Conservation (phyloP, 2,329 filamentous ascomycete species). For the Juglanconis oblonga region DNA sequence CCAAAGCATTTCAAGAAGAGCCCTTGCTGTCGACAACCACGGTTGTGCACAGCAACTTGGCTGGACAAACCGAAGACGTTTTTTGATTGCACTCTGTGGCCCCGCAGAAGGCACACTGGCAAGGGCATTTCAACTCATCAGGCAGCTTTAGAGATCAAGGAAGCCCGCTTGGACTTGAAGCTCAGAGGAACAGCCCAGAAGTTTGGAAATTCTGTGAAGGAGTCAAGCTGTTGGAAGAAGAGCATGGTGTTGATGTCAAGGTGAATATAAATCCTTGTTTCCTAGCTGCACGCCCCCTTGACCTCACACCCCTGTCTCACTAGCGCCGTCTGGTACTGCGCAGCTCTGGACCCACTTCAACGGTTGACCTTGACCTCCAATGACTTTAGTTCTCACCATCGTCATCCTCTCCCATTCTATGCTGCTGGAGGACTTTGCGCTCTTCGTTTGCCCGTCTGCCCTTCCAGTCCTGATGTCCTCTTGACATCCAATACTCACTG, state of each 20-base stretch:
- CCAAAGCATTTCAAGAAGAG: neutral
- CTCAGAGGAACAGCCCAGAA: neutral
- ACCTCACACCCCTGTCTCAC: neutral
- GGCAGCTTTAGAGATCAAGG: neutral
- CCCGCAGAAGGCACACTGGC: slow-evolving; percentile 13
- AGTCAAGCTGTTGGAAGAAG: neutral
- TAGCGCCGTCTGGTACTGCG: neutral
- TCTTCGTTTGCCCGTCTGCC: neutral
- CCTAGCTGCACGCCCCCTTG: neutral
- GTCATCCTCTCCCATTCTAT: slow-evolving; percentile 2
- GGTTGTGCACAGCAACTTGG: slow-evolving; percentile 2
- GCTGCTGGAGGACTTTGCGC: neutral
- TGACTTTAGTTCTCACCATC: slow-evolving; percentile 10
- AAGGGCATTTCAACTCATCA: slow-evolving; percentile 17
- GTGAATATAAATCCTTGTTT: neutral
- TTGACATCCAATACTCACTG: neutral
- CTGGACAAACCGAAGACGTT: slow-evolving; percentile 9
- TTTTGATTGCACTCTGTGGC: slow-evolving; percentile 2
- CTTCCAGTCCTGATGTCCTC: neutral
- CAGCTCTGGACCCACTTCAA: neutral
- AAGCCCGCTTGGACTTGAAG: neutral
- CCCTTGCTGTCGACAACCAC: slow-evolving; percentile 1
- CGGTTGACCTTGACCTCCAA: slow-evolving; percentile 1
- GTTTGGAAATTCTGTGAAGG: neutral
- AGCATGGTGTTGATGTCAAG: neutral